Evolutionary conservation across 106 monocot species (phyloP), one percentile per base, ranked within the genome.

Genomic region (Gastrodia elata): DNA sequence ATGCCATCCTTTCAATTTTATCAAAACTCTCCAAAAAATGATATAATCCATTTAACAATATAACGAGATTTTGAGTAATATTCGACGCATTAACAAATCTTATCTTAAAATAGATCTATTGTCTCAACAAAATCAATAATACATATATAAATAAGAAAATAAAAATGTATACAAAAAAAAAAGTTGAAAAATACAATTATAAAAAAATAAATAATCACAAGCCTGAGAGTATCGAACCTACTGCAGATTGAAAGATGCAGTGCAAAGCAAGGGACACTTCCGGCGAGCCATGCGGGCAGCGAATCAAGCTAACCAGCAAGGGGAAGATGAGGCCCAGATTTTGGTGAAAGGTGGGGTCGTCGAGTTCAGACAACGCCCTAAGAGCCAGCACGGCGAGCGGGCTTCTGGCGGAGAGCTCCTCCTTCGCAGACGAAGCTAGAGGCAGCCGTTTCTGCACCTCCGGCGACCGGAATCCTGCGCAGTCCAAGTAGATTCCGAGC

Each of bases 371-470:
- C 68, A 98, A 64, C 7, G 79, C 72, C 18, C 41, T 81, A 76
- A 98, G 43, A 0, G 91, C 83, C 34, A 82, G 39, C 30, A 85
- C 68, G 14, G 81, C 75, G 36, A 91, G 56, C 0, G 86, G 67
- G 78, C 91, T 82, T 39, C 98, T 72, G 5, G 90, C 93, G 0
- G 83, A 86, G 73, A 93, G 65, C 77, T 98, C 98, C 71, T 98
- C 98, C 68, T 89, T 98, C 80, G 82, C 91, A 13, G 88, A 88
- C 2, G 86, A 75, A 74, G 79, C 83, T 59, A 98, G 40, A 26
- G 93, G 93, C n/a, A 93, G 84, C 27, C 71, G 57, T 88, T 88
- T 83, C n/a, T 85, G 82, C 8, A 82, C 24, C 8, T 75, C 68
- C 13, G 24, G 77, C 75, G 74, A 49, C 56, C 77, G 38, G 39